Evolutionary conservation across 2,329 filamentous ascomycete species (phyloP), one percentile per base, ranked within the genome.

Genomic region (Claviceps paspali): DNA sequence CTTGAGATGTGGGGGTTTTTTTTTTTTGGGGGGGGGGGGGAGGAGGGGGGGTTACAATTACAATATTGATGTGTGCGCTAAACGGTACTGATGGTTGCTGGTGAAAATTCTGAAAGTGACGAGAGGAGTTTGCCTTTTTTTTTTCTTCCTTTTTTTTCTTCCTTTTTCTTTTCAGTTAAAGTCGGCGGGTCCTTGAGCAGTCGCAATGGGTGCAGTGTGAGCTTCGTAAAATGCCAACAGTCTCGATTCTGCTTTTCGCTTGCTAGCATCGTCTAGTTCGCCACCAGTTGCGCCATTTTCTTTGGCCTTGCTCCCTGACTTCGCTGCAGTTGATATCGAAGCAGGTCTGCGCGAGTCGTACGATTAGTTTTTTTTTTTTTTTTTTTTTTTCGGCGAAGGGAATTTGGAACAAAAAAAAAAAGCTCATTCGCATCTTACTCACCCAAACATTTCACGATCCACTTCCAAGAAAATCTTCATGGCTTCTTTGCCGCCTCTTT

Each of bases 391-490:
- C n/a, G n/a, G n/a, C n/a, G n/a, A n/a, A n/a, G n/a, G n/a, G n/a
- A n/a, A n/a, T n/a, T n/a, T n/a, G n/a, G n/a, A n/a, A n/a, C 5
- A 22, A 22, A 22, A 9, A 33, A 24, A 33, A 24, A 24, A 14
- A 11, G 2, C 5, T 5, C 6, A 2, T 41, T 41, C 43, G 39
- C 4, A 23, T 23, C 14, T 28, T 9, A 50, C 74, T 58, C 63
- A 79, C 76, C 91, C 91, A 55, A 92, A 91, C 41, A 95, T 73
- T 55, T 93, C 82, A 30, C 78, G 73, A 53, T 98, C 88, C 26
- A 96, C 64, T 41, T 70, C 64, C 52, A 95, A 67, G 55, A 87
- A 94, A 49, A 87, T 80, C 59, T 86, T 84, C 63, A 92, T 88
- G 2, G 84, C 74, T 23, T 87, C 75, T 54, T 86, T 82, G 42